These are phyloP conservation scores for Ormosia semicastrata DNA, from an alignment of 306 rosid species.

Conservation along the genomic window DNA sequence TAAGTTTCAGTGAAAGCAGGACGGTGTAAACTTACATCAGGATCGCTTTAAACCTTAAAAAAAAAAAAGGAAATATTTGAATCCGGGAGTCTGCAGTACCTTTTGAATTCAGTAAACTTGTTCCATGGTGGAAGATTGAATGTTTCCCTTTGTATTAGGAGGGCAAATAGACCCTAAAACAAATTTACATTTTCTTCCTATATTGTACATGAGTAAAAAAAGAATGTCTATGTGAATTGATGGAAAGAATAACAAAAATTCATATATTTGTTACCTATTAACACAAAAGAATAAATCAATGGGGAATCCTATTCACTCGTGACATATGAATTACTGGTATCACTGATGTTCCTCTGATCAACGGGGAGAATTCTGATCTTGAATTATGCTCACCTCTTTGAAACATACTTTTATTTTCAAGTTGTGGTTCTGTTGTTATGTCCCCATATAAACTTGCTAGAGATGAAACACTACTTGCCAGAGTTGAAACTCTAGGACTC, in stretches of 20 bases:
- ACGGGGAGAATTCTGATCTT: slow-evolving; percentile 44
- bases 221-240: slow-evolving; percentile 38
- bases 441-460: slow-evolving; percentile 28
- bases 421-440: slow-evolving; percentile 15
- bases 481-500: slow-evolving; percentile 31
- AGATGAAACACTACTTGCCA: slow-evolving; percentile 25
- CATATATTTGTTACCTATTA: slow-evolving; percentile 51
- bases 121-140: slow-evolving; percentile 19
- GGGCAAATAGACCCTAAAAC: slow-evolving; percentile 42
- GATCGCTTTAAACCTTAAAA: neutral
- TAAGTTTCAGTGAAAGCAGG: neutral
- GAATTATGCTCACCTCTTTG: slow-evolving; percentile 27
- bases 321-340: slow-evolving; percentile 33
- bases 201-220: slow-evolving; percentile 43
- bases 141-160: slow-evolving; percentile 33
- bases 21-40: neutral
- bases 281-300: slow-evolving; percentile 57
- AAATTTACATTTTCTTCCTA: slow-evolving; percentile 41
- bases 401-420: slow-evolving; percentile 10
- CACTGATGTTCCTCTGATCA: slow-evolving; percentile 49
- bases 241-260: slow-evolving; percentile 46
- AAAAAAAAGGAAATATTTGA: neutral
- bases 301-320: slow-evolving; percentile 34
- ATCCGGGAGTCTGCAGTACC: slow-evolving; percentile 14
- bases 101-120: slow-evolving; percentile 1